Percentiles rank a stretch among this genome's conserved stretches.
These are phyloP conservation scores for Epichloe aotearoae DNA, from an alignment of 2,329 filamentous ascomycete genomes.

Conservation along the genomic window DNA sequence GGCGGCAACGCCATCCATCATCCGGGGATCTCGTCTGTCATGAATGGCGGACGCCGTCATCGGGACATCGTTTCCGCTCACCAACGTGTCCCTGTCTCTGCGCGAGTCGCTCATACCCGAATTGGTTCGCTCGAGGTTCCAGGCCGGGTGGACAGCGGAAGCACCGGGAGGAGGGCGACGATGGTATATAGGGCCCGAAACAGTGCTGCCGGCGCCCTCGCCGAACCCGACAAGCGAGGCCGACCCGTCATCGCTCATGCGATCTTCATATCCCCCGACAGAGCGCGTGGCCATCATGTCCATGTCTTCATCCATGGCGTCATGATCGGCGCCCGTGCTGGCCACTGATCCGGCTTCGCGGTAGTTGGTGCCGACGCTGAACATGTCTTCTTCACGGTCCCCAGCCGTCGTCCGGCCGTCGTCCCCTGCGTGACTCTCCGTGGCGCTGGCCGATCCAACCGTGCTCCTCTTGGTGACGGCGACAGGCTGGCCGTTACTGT, in stretches of 20 bases:
- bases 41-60: conserved; percentile 32
- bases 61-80: conserved; percentile 26
- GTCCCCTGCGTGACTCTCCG: conserved; percentile 54
- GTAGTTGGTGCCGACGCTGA: conserved; percentile 53
- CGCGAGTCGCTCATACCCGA: conserved; percentile 38
- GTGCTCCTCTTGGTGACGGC: conserved; percentile 71
- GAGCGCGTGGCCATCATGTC: conserved; percentile 33
- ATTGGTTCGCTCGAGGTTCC: conserved; percentile 35
- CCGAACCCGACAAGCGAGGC: conserved; percentile 84
- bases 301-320: conserved; percentile 41
- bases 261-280: conserved; percentile 47
- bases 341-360: conserved; percentile 46
- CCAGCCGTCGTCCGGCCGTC: conserved; percentile 39
- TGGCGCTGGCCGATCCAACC: conserved; percentile 81
- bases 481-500: conserved; percentile 55
- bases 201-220: conserved; percentile 76
- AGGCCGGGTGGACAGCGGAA: conserved; percentile 23
- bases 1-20: conserved; percentile 51
- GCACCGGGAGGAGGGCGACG: conserved; percentile 31
- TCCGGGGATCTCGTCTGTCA: conserved; percentile 46
- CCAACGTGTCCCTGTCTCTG: conserved; percentile 21
- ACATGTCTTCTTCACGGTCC: conserved; percentile 51
- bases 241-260: conserved; percentile 74
- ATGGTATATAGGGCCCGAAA: conserved; percentile 63
- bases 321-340: conserved; percentile 31